Evolutionary conservation across 2,329 filamentous ascomycete species (phyloP).

Genomic region (Calonectria fujianensis): DNA sequence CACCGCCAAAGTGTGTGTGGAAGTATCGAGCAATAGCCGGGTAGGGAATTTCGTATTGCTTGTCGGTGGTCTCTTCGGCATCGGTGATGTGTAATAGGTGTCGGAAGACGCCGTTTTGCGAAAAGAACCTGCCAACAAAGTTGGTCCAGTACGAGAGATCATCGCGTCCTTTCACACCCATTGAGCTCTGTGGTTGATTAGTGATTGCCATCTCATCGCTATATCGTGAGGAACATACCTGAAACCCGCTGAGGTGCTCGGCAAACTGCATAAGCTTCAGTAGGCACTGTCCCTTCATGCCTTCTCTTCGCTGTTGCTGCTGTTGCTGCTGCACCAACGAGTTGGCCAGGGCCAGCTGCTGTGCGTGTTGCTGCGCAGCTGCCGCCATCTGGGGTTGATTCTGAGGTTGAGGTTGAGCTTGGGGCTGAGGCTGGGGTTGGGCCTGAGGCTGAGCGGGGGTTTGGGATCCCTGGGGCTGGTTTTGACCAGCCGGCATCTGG

Average conservation of each 20-base stretch:
- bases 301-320: conserved; percentile 68
- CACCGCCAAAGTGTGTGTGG: conserved; percentile 90
- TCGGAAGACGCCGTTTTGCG: conserved; percentile 83
- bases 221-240: conserved; percentile 60
- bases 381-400: conserved; percentile 49
- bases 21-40: conserved; percentile 92
- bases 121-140: conserved; percentile 90
- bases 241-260: conserved; percentile 76
- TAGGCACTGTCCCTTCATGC: conserved; percentile 74
- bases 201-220: not conserved
- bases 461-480: conserved; percentile 59
- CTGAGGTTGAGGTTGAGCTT: conserved; percentile 59
- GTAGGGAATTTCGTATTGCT: conserved; percentile 90
- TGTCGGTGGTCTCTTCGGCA: conserved; percentile 77
- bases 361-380: conserved; percentile 57
- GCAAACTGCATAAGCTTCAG: conserved; percentile 78
- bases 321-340: conserved; percentile 61
- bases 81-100: conserved; percentile 78
- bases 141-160: conserved; percentile 85
- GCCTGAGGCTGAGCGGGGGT: conserved; percentile 59
- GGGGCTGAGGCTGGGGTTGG: conserved; percentile 60
- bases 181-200: conserved; percentile 37
- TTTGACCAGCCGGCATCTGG: conserved; percentile 58
- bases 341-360: conserved; percentile 61
- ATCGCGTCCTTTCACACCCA: conserved; percentile 77